Conservation (phyloP, 2,329 filamentous ascomycete species). For the Cryphonectria parasitica region DNA sequence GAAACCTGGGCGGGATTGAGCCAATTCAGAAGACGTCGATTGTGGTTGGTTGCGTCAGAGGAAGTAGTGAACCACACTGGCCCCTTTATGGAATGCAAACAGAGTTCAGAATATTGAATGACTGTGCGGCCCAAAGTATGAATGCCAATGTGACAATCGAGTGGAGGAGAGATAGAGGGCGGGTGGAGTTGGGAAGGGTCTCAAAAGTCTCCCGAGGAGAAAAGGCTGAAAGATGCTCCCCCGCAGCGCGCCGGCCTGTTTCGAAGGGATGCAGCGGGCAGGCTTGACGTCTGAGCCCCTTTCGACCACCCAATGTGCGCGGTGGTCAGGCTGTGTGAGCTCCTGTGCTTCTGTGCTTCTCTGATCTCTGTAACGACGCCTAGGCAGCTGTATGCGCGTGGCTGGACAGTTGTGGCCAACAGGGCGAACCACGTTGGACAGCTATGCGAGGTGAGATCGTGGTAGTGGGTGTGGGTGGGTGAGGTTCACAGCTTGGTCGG, state of each 20-base stretch:
- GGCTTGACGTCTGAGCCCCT: slow-evolving; percentile 28
- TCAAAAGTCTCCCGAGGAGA: not conserved
- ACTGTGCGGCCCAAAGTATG: not conserved
- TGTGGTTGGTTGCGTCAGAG: slow-evolving; percentile 11
- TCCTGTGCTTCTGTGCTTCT: not conserved
- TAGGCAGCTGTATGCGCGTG: slow-evolving; percentile 10
- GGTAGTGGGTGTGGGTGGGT: not conserved
- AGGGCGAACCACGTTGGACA: slow-evolving; percentile 1
- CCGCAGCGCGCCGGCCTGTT: slow-evolving; percentile 11
- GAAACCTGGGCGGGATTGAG: slow-evolving; percentile 17
- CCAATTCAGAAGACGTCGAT: not conserved
- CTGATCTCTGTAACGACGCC: not conserved
- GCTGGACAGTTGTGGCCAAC: not conserved
- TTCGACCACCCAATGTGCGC: not conserved
- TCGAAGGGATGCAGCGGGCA: slow-evolving; percentile 25
- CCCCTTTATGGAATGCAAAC: slow-evolving; percentile 10
- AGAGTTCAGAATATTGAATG: not conserved
- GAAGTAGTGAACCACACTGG: slow-evolving; percentile 8
- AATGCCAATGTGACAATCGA: not conserved
- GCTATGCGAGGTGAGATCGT: not conserved
- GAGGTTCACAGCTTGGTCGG: slow-evolving; percentile 5
- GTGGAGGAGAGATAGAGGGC: not conserved
- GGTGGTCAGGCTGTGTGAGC: not conserved
- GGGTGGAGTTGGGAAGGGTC: slow-evolving; percentile 4
- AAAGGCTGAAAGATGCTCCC: not conserved